Base-by-base conservation (phyloP, 1,284 basidiomycete genomes). In the Microbotryomycetes sp. region DNA sequence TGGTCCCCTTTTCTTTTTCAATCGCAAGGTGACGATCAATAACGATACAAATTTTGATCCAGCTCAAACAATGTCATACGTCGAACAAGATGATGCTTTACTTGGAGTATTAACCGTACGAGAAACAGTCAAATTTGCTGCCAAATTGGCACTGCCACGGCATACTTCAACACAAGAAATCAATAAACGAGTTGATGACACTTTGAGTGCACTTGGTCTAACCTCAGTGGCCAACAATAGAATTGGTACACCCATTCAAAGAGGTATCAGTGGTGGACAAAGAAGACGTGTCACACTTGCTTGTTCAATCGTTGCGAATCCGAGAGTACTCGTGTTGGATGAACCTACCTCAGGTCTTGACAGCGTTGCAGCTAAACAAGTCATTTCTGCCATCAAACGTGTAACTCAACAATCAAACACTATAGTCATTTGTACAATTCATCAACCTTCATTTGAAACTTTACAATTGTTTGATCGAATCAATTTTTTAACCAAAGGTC, bases 211-310 rank as follows among this genome's bases (percentile, higher is more conserved):
- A 4, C 69, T 77, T n/a, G 76, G 76, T 2, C 64, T 77, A 0
- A 26, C 62, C 7, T 46, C 63, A 7, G 71, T 74, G 25, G 69
- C 68, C 16, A 50, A 71, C 50, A 70, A 74, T 54, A 63, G 67
- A 12, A 76, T 79, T 58, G 77, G 78, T 6, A 77, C 76, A 1
- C 74, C 77, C 4, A 71, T 79, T 42, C 73, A 74, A 49, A 72
- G 77, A 26, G 78, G 78, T 16, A 73, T 79, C 62, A 70, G 67
- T 3, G 77, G 77, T 6, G 78, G 78, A 1, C 77, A 78, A 63
- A 76, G 75, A 56, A 62, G 76, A 4, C 63, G 77, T 0, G 74
- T 77, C 22, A 72, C 71, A 2, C 73, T 77, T 63, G 77, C 74
- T 9, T 73, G 69, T 58, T 69, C 70, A 3, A 64, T 79, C 12